Evolutionary conservation across 2,329 filamentous ascomycete genomes (phyloP), one percentile per base, ranked within the genome.

Genomic region (Cordyceps javanica): DNA sequence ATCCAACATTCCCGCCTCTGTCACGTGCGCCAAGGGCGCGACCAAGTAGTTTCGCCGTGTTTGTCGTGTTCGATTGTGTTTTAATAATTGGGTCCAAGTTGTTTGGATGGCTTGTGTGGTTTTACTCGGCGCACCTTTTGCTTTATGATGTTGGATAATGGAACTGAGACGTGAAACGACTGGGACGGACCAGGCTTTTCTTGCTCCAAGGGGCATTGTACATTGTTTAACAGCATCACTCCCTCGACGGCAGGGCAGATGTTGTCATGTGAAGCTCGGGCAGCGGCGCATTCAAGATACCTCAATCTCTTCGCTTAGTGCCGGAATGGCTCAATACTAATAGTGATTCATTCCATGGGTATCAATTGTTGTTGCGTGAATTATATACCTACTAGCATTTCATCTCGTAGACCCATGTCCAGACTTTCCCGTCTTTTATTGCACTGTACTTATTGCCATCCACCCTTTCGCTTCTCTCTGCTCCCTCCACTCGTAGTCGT

Each of bases 381-480:
- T 11, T 32, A 21, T 41, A 16, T 21, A 41, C 21, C 16, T 6
- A 6, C 34, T 25, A 8, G 10, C 39, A 23, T 23, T 23, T 41
- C 10, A 23, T 16, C 13, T 19, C 19, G 4, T 23, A 10, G 19
- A 9, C 39, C 25, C 13, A 13, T 5, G 9, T 23, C 10, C 36
- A 6, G 7, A 25, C 39, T 21, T 9, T 23, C n/a, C 10, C 25
- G 39, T 38, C 36, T 7, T 10, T 1, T 5, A 21, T 42, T 11
- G 5, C 9, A 3, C 19, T 42, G 21, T 14, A 4, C 11, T 30
- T 39, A 53, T 46, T 53, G 38, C 49, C 56, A 58, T 16, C 67
- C 67, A 30, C 71, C 62, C 60, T 72, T 71, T 52, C 66, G 65
- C 62, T 72, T 72, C 62, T 72, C 66, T 21, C 63, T 63, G 66